Base-by-base conservation (phyloP, 106 monocot genomes). In the Posidonia australis region DNA sequence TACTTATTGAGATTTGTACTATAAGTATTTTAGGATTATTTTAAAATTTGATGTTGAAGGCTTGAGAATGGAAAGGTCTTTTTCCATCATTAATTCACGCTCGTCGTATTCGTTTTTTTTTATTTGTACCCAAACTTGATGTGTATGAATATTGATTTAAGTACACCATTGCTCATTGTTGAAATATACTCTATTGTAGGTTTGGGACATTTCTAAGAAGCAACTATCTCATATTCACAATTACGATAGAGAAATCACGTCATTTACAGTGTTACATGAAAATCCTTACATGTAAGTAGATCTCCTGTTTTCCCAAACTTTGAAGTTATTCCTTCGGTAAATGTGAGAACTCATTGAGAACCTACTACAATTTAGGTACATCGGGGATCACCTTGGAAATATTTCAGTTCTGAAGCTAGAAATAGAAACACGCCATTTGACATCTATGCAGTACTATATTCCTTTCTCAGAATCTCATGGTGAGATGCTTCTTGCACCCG, bases 381-480 rank as follows among this genome's bases (percentile, higher is more conserved):
- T 85, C 21, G 89, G 89, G 13, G 75, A 85, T 72, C 36, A 41
- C 42, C 67, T 36, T 76, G 89, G 89, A 76, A 72, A 68, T 66
- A 67, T 85, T 24, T 70, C 72, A 56, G 26, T 89, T 49, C 63
- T 85, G 66, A 82, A 85, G 80, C 53, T 89, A 65, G 75, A 82
- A 32, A 9, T 32, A 18, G 64, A 53, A 70, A 58, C 55, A 25
- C 23, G 72, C 22, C 52, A 75, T 43, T 53, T 89, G 72, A 45
- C 65, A 29, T 49, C 51, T 45, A 82, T 82, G 85, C 57, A 67
- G 26, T 89, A 85, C 48, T 65, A 5, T 59, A 85, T 89, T 59
- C 89, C 89, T 31, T 82, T 62, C 51, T 70, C 72, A 41, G 82
- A 82, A 67, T 82, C 85, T 51, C 66, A 82, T 76, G 77, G 85